A percentile compares a stretch with the other conserved stretches of the same genome.
Conservation (phyloP, 257 asterid species). For the Knoxia roxburghii region DNA sequence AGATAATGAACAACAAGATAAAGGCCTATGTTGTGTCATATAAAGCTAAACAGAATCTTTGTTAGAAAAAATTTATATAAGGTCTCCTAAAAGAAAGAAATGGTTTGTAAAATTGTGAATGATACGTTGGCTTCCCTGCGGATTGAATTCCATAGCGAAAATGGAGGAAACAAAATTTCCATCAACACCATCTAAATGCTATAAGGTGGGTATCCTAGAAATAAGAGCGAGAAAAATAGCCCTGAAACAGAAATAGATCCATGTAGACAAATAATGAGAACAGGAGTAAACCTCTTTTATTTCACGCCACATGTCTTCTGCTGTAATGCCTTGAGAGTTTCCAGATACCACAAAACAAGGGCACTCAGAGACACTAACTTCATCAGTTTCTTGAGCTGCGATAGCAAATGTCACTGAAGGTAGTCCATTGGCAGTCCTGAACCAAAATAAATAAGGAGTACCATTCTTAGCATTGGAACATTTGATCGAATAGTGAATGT, state of each 20-base stretch:
- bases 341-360: conserved; percentile 85
- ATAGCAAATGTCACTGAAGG: conserved; percentile 82
- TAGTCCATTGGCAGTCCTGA: conserved; percentile 68
- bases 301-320: conserved; percentile 95
- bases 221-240: background rate
- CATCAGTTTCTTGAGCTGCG: conserved; percentile 74
- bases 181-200: background rate
- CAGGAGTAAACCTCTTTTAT: conserved; percentile 62
- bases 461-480: background rate
- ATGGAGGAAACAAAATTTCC: too few species aligned
- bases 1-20: background rate
- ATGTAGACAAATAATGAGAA: background rate
- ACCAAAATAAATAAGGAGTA: conserved; percentile 16
- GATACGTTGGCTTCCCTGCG: too few species aligned
- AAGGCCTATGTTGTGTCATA: background rate
- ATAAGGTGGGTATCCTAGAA: background rate
- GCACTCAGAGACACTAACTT: conserved; percentile 78
- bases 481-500: conserved; percentile 5
- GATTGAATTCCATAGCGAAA: too few species aligned
- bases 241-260: background rate
- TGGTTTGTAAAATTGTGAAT: background rate
- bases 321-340: conserved; percentile 57
- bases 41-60: background rate
- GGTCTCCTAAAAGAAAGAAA: background rate
- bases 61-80: background rate